Evolutionary conservation across 2,329 filamentous ascomycete genomes (phyloP).

Genomic region (Ascochyta koolunga): DNA sequence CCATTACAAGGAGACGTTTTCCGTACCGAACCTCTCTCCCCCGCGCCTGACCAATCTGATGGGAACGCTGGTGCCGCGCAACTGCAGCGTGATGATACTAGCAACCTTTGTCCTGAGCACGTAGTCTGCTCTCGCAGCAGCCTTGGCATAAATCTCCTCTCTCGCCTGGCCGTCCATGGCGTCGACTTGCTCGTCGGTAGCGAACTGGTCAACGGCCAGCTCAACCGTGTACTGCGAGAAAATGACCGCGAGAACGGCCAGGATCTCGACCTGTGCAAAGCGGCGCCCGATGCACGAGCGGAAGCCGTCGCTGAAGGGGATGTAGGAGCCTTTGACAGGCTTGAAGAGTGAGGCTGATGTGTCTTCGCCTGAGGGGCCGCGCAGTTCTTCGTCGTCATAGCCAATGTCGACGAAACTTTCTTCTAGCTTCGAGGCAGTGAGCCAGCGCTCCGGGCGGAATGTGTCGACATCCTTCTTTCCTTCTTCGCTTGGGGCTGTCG

Average conservation of each 20-base stretch:
- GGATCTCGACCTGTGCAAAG: constrained; percentile 64
- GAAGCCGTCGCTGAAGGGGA: constrained; percentile 63
- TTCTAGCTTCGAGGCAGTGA: constrained; percentile 46
- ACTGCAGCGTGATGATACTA: constrained; percentile 74
- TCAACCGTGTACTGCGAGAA: constrained; percentile 69
- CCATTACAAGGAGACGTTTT: not conserved
- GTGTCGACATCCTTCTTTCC: constrained; percentile 63
- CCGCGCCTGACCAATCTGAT: constrained; percentile 73
- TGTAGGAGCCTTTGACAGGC: constrained; percentile 57
- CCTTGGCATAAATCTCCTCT: constrained; percentile 64
- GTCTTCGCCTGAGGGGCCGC: constrained; percentile 65
- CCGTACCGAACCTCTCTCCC: constrained; percentile 65
- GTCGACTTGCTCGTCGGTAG: constrained; percentile 50
- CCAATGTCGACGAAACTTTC: constrained; percentile 46
- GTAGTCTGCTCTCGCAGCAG: constrained; percentile 60
- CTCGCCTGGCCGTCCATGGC: constrained; percentile 56
- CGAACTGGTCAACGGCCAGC: constrained; percentile 64
- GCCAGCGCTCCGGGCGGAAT: constrained; percentile 77
- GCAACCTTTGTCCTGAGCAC: constrained; percentile 62
- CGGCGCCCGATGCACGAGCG: constrained; percentile 61
- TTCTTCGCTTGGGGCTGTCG: constrained; percentile 40
- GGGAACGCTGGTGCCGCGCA: constrained; percentile 66
- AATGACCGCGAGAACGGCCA: constrained; percentile 59
- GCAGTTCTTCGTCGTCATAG: constrained; percentile 60
- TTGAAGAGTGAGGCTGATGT: constrained; percentile 65